Evolutionary conservation across 352 stramenopile species (phyloP), one percentile per base, ranked within the genome.

Genomic region (Globisporangium perplexum): DNA sequence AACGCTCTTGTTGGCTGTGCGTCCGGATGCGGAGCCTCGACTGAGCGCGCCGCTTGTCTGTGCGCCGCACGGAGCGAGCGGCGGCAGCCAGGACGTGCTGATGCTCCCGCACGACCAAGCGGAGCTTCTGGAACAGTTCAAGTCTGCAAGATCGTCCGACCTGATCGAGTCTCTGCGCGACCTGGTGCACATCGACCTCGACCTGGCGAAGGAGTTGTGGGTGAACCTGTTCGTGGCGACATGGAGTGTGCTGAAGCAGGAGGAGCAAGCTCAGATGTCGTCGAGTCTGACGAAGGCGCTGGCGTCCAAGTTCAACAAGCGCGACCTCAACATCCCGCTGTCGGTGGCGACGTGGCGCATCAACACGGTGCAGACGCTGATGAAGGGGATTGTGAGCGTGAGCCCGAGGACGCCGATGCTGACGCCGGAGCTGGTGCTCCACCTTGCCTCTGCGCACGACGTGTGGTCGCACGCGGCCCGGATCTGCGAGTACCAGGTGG

Each of bases 231-330:
- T 94, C 30, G 66, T 53, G 17, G 72, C 71, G n/a, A 62, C 69
- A 11, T 92, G 82, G 82, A 30, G 47, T 11, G 55, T 83, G 22
- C 46, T 92, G 7, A 57, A 66, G 41, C 42, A 65, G n/a, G 54
- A 58, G 5, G 76, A 89, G 12, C 79, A 92, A 61, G 57, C 60
- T 1, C 72, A 87, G 15, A 59, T 87, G 41, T 73, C 77, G 10
- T 53, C 74, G 10, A 80, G 81, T 55, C 51, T 96, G 28, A 62
- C 86, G 47, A 92, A 88, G 57, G 77, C 90, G 45, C 54, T 96
- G 11, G 85, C 86, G 44, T 91, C 81, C 30, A 91, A 91, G 57
- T 95, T 93, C 68, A 90, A 94, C 59, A 89, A 91, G 42, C 82
- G 85, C 20, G 83, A 96, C 47, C 61, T 96, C 0, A 83, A 88